phyloP scores from a whole-genome alignment of 2,329 filamentous ascomycete genomes.

The Diaporthe citri region DNA sequence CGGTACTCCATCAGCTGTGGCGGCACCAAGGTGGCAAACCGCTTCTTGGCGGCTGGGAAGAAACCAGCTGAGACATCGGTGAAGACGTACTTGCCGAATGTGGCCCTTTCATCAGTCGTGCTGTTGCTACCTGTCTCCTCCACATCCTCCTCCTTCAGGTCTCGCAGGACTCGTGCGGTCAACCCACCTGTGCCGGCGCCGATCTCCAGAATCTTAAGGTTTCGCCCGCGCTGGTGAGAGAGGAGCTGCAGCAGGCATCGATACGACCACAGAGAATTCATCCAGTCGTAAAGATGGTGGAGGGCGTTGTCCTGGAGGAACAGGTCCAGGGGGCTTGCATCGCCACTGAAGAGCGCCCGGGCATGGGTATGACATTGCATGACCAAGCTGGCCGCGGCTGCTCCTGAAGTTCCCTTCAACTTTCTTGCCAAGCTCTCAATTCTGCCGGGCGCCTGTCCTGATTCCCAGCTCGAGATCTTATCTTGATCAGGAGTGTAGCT shows the following conservation, averaged over 20 bases:
- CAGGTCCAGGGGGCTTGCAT: background rate
- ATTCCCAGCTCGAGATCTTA: background rate
- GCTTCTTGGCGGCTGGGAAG: conserved; percentile 40
- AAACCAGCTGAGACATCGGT: conserved; percentile 43
- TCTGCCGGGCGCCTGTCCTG: background rate
- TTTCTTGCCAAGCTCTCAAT: background rate
- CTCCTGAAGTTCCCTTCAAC: background rate
- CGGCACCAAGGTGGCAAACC: conserved; percentile 23
- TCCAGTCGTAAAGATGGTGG: background rate
- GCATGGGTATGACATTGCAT: background rate
- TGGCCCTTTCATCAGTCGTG: background rate
- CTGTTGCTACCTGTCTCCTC: background rate
- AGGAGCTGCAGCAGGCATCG: conserved; percentile 1
- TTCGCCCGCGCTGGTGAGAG: conserved; percentile 47
- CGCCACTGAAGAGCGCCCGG: background rate
- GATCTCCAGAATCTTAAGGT: conserved; percentile 53
- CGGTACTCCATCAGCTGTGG: conserved; percentile 36
- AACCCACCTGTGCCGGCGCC: conserved; percentile 52
- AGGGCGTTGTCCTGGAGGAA: background rate
- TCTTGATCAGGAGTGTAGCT: background rate
- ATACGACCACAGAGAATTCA: background rate
- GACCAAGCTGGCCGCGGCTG: background rate
- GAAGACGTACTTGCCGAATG: conserved; percentile 36
- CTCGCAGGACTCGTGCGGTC: conserved; percentile 44
- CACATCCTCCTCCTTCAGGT: conserved; percentile 25